These are phyloP conservation scores for Naganishia sp. DNA, from an alignment of 1,284 basidiomycete genomes.

Conservation along the genomic window DNA sequence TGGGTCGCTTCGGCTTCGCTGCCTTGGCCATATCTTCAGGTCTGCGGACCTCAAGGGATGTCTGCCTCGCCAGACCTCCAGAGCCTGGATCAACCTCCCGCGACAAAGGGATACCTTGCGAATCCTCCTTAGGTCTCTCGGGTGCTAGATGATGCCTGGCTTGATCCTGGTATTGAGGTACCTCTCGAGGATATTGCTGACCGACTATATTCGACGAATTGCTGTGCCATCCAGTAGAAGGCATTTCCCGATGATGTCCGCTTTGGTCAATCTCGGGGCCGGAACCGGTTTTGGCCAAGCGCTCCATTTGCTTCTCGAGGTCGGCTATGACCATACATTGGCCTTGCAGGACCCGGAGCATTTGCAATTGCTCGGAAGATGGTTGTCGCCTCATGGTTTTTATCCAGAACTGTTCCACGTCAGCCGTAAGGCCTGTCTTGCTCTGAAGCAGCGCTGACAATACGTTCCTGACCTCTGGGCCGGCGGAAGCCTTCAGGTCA, in stretches of 20 bases:
- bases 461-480: slow-evolving; percentile 5
- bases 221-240: neutral
- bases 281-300: neutral
- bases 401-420: slow-evolving; percentile 17
- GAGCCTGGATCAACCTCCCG: neutral
- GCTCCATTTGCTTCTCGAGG: slow-evolving; percentile 10
- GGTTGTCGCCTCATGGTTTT: neutral
- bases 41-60: neutral
- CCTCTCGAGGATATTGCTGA: too few species aligned
- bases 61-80: too few species aligned
- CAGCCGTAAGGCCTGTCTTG: slow-evolving; percentile 3
- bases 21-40: neutral
- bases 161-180: neutral
- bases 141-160: neutral
- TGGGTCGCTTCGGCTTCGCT: neutral
- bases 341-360: slow-evolving; percentile 14
- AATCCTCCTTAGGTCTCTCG: neutral
- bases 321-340: slow-evolving; percentile 19
- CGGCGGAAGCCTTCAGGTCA: slow-evolving; percentile 1
- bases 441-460: neutral
- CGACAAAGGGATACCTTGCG: neutral
- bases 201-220: too few species aligned
- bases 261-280: neutral
- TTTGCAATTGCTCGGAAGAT: slow-evolving; percentile 11
- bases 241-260: neutral